Base-by-base conservation (phyloP, 2,329 filamentous ascomycete genomes). In the Aspergillus eucalypticola region DNA sequence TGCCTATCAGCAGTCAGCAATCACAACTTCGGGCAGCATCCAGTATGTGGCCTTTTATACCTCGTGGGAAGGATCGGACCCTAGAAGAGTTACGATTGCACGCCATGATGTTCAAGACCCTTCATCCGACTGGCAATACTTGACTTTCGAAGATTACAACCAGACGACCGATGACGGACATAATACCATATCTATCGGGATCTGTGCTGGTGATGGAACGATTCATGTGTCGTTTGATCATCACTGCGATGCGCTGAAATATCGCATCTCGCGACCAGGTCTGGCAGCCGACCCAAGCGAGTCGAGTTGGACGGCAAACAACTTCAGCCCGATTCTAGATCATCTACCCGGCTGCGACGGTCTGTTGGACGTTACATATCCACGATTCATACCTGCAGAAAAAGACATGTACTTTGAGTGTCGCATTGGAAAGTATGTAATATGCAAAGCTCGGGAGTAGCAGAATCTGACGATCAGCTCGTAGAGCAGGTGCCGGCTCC, bases 1-100 rank as follows among this genome's bases (percentile, higher is more conserved):
- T 39, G 53, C 53, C 8, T 55, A 55, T 41, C 53, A 55, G 19
- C 53, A 55, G 27, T 46, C 39, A 25, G 53, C 53, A n/a, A 42
- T 55, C 25, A 42, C 53, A 11, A 55, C 53, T 25, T n/a, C 44
- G 2, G 25, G 8, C 17, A 19, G 29, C 53, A 46, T 44, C n/a
- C 53, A 55, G 19, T 55, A 55, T 32, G 53, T 39, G 23, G 53
- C 53, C 13, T 55, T 55, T 19, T 55, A 55, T 32, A 55, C 41
- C n/a, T 8, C 53, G 2, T n/a, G 11, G n/a, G 46, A 17, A 29
- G 27, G 11, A 19, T 21, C 53, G 4, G 39, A 32, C 6, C 7
- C 39, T 5, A 32, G 39, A 29, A 32, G 39, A 32, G 39, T 55
- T 6, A 46, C 53, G 0, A 42, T 55, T n/a, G 53, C 53, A 7